These are phyloP conservation scores for Paralagenidium karlingii DNA, from an alignment of 352 stramenopile genomes.

Conservation along the genomic window DNA sequence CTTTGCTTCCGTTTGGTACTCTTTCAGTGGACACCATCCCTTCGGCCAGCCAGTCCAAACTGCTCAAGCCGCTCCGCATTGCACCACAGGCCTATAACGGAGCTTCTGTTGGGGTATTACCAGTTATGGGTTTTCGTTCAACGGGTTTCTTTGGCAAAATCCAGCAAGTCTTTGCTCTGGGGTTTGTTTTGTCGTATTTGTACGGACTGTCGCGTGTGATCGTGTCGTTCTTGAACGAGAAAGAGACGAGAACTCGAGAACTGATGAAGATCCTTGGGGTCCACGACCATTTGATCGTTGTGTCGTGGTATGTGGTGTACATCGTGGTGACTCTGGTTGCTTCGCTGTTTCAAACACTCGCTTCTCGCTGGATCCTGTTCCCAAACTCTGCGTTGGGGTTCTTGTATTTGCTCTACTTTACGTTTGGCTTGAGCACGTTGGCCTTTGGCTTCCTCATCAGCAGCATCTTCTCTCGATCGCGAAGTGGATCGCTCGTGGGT, in stretches of 20 bases:
- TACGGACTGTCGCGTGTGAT: constrained; percentile 87
- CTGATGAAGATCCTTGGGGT: constrained; percentile 89
- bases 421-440: constrained; percentile 17
- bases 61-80: constrained; percentile 35
- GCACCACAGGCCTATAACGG: constrained; percentile 51
- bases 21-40: constrained; percentile 20
- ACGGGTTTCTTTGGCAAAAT: constrained; percentile 74
- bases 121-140: constrained; percentile 36
- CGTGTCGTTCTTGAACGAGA: constrained; percentile 85
- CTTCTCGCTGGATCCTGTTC: constrained; percentile 23
- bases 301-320: constrained; percentile 73
- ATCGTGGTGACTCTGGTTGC: constrained; percentile 31
- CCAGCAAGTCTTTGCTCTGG: constrained; percentile 63
- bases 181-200: constrained; percentile 88
- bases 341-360: constrained; percentile 29
- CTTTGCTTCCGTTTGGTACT: constrained; percentile 6
- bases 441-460: constrained; percentile 7
- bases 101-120: constrained; percentile 24
- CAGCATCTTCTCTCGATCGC: constrained; percentile 22
- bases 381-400: constrained; percentile 18
- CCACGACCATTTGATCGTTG: constrained; percentile 27
- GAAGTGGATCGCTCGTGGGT: constrained; percentile 15
- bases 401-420: constrained; percentile 58
- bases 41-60: constrained; percentile 10
- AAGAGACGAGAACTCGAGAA: constrained; percentile 85